Conservation (phyloP, 768 basidiomycete species). For the Boletus sp. region DNA sequence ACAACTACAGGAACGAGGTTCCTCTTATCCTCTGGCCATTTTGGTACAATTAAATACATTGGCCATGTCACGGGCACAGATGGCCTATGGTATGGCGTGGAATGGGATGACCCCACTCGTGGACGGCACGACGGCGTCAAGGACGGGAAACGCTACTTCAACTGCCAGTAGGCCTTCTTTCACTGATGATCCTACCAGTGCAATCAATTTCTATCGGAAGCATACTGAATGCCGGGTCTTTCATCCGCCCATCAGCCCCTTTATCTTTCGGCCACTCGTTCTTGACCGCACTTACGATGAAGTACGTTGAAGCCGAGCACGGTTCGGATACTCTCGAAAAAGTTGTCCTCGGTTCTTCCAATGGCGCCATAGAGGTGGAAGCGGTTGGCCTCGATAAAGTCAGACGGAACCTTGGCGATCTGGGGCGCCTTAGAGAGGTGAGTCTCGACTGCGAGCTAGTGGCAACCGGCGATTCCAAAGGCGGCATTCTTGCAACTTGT, state of each 20-base stretch:
- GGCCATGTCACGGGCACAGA: constrained; percentile 62
- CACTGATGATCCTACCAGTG: constrained; percentile 10
- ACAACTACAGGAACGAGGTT: constrained; percentile 55
- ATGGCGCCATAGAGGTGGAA: constrained; percentile 81
- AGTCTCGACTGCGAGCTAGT: constrained; percentile 76
- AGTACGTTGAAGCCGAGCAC: constrained; percentile 71
- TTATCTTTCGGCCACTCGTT: constrained; percentile 69
- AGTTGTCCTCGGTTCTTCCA: constrained; percentile 77
- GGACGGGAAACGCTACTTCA: constrained; percentile 76
- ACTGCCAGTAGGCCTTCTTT: constrained; percentile 54
- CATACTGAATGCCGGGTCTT: constrained; percentile 65
- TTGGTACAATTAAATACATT: constrained; percentile 69
- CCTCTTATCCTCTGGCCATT: constrained; percentile 42
- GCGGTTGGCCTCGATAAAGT: constrained; percentile 83
- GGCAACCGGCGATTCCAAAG: constrained; percentile 47
- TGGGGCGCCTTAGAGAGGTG: constrained; percentile 70
- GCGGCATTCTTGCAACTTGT: constrained; percentile 55
- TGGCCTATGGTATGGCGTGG: constrained; percentile 91
- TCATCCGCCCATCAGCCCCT: constrained; percentile 66
- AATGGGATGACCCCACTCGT: constrained; percentile 86
- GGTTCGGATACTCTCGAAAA: constrained; percentile 55
- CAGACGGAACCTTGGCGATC: constrained; percentile 60
- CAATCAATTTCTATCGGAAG: constrained; percentile 37
- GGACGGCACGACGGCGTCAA: constrained; percentile 89
- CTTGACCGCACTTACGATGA: constrained; percentile 65